Conservation (phyloP, 768 basidiomycete genomes). For the Rhodotorula kratochvilovae region DNA sequence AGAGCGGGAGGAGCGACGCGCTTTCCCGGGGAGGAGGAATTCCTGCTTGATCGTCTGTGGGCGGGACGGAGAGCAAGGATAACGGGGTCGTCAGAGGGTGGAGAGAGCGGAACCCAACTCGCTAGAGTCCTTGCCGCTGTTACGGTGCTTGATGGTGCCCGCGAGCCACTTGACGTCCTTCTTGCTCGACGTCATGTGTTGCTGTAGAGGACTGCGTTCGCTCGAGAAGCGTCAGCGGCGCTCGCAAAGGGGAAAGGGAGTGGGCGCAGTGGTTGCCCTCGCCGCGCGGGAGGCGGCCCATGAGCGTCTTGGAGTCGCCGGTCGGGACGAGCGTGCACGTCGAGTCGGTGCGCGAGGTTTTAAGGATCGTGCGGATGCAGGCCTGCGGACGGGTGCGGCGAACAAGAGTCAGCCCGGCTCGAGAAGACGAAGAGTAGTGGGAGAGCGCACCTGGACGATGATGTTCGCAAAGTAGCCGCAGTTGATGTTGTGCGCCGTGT, state of each 20-base stretch:
- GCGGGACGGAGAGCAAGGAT: neutral
- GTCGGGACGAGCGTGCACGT: slow-evolving; percentile 33
- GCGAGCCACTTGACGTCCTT: slow-evolving; percentile 48
- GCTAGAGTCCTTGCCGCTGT: slow-evolving; percentile 29
- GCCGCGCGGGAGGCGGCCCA: slow-evolving; percentile 18
- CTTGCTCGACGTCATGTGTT: slow-evolving; percentile 47
- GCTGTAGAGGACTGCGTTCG: slow-evolving; percentile 19
- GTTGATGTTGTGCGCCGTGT: slow-evolving; percentile 24
- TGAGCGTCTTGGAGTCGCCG: slow-evolving; percentile 17
- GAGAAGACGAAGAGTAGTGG: neutral
- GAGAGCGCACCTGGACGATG: slow-evolving; percentile 23
- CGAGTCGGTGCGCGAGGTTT: slow-evolving; percentile 25
- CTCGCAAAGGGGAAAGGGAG: neutral
- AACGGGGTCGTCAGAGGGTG: no score
- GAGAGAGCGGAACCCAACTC: no score
- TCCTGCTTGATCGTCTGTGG: slow-evolving; percentile 14
- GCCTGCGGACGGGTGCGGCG: neutral
- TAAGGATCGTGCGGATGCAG: slow-evolving; percentile 33
- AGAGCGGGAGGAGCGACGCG: neutral
- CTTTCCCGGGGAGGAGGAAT: neutral
- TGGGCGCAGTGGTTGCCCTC: slow-evolving; percentile 25
- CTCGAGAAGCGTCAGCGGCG: neutral
- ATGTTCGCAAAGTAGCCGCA: slow-evolving; percentile 29
- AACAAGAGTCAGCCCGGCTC: neutral
- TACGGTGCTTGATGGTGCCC: slow-evolving; percentile 50